These are phyloP conservation scores for Sugiyamaella boreocaroliniensis DNA, from an alignment of 805 yeast genomes.

Conservation along the genomic window DNA sequence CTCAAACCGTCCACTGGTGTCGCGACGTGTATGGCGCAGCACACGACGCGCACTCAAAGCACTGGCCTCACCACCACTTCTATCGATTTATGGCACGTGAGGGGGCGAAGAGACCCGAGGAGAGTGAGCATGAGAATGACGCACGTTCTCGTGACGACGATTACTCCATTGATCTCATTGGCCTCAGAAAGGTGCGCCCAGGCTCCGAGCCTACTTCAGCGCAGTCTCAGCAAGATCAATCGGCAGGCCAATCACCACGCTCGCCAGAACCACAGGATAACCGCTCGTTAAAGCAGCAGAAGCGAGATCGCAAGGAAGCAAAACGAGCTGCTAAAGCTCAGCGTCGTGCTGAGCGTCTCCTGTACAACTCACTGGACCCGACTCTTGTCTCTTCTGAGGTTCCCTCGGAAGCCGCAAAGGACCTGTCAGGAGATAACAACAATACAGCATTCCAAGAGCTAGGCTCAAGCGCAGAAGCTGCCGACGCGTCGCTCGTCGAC, in stretches of 20 bases:
- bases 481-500: background rate
- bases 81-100: background rate
- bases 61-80: background rate
- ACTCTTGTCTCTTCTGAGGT: background rate
- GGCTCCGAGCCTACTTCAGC: background rate
- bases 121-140: too few relatives aligned
- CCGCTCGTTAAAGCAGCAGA: too few relatives aligned
- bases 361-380: background rate
- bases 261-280: background rate
- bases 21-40: background rate
- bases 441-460: too few relatives aligned
- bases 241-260: background rate
- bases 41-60: background rate
- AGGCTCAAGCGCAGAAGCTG: background rate
- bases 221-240: background rate
- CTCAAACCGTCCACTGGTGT: background rate
- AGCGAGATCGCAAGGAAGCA: background rate
- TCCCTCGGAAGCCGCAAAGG: background rate
- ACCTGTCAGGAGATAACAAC: too few relatives aligned
- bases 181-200: background rate
- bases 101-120: background rate
- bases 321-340: background rate
- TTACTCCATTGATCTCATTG: background rate
- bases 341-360: background rate
- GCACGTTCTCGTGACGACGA: background rate